These are phyloP conservation scores for Pleurotus djamor DNA, from an alignment of 768 basidiomycete species.

Conservation along the genomic window DNA sequence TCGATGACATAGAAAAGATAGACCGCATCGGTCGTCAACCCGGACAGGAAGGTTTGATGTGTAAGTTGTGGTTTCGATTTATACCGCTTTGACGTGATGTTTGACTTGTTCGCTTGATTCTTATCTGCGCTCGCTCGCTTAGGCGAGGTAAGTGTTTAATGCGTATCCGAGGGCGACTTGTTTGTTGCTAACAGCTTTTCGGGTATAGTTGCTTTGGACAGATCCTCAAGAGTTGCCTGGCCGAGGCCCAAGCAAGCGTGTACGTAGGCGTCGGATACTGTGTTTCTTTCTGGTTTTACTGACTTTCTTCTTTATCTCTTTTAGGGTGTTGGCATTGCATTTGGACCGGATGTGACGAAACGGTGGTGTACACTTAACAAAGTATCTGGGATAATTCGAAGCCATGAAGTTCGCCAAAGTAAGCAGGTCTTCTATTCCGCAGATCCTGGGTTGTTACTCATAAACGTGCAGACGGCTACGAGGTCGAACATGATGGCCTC, in stretches of 20 bases:
- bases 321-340: constrained; percentile 92
- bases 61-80: constrained; percentile 41
- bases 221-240: constrained; percentile 90
- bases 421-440: constrained; percentile 17
- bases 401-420: constrained; percentile 96
- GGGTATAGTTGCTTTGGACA: constrained; percentile 82
- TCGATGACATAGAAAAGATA: constrained; percentile 90
- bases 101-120: not conserved
- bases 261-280: constrained; percentile 30
- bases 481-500: constrained; percentile 91
- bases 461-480: constrained; percentile 71
- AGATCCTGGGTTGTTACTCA: constrained; percentile 1
- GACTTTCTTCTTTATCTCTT: constrained; percentile 6
- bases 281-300: constrained; percentile 8
- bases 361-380: constrained; percentile 87
- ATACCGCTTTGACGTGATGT: not conserved
- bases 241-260: constrained; percentile 94
- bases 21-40: constrained; percentile 88
- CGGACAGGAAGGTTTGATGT: constrained; percentile 94
- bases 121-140: not conserved
- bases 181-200: constrained; percentile 10
- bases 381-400: constrained; percentile 87
- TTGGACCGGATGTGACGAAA: constrained; percentile 92
- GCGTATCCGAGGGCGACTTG: not conserved
- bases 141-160: constrained; percentile 57